A percentile compares a stretch with the other conserved stretches of the same genome.
phyloP scores from a whole-genome alignment of 108 stramenopile genomes.

The Cyclotella kingstonii region DNA sequence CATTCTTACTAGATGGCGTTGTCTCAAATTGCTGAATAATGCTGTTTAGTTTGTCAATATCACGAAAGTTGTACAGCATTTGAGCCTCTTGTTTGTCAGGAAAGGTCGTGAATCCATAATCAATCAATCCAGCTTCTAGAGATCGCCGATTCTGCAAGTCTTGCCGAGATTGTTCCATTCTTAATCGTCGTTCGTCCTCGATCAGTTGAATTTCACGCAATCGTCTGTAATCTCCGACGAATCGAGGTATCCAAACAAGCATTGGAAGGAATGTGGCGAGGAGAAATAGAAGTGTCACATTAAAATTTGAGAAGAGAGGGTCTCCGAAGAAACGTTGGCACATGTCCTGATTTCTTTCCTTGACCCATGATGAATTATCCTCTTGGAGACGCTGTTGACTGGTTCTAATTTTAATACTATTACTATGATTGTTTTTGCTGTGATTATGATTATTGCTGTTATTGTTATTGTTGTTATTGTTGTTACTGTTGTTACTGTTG shows the following conservation, averaged over 20 bases:
- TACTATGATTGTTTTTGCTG: background rate
- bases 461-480: background rate
- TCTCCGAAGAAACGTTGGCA: constrained; percentile 50
- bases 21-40: background rate
- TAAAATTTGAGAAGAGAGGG: constrained; percentile 37
- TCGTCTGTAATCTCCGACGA: constrained; percentile 12
- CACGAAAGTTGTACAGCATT: background rate
- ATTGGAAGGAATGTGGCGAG: constrained; percentile 35
- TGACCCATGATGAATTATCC: no score
- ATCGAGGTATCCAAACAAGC: constrained; percentile 40
- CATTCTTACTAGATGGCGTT: constrained; percentile 13
- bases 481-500: background rate
- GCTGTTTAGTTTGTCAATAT: background rate
- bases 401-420: background rate
- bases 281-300: constrained; percentile 31
- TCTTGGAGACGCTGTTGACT: no score
- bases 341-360: no score
- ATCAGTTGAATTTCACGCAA: background rate
- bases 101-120: no score
- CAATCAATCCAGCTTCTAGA: no score
- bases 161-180: constrained; percentile 23
- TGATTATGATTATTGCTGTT: background rate
- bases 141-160: constrained; percentile 16
- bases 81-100: no score
- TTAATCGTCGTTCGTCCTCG: constrained; percentile 14